Evolutionary conservation across 2,329 filamentous ascomycete species (phyloP), one percentile per base, ranked within the genome.

Genomic region (Eurotiales sp.): DNA sequence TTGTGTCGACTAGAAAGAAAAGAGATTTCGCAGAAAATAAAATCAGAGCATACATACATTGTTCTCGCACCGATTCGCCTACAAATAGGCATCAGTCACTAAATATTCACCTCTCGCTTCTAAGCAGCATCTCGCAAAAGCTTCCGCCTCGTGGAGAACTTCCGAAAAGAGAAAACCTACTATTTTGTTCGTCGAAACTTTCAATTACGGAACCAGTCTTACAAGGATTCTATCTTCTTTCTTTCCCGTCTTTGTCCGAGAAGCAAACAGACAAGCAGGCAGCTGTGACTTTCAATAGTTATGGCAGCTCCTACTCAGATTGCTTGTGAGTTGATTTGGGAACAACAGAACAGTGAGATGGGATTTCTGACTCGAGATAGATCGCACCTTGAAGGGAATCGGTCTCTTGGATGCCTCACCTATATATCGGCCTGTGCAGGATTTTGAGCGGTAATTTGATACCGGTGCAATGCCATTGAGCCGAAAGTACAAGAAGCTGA

Each of bases 381-480:
- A 88, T 81, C 90, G 93, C 77, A 96, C 93, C 73, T 87, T 91
- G 75, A 97, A 96, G 84, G 86, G 85, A 72, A 91, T 99, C 77
- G 91, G 91, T 66, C 80, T 97, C 73, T 84, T 95, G 75, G 88
- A 97, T 77, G 90, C 90, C 65, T 88, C 85, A 61, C 93, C 93
- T 56, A 82, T 86, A 67, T 99, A 99, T 76, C 82, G 88, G 72
- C 77, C 86, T 67, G 81, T 97, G 66, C 77, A 88, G 66, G 92
- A 87, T 64, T 96, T 97, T 65, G 69, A 71, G 54, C 78, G 69
- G 81, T 84, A 71, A 42, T 64, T 32, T 40, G 14, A 43, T 46
- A 40, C 8, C 37, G n/a, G 21, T 37, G 21, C 15, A 12, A 37
- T 19, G 5, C 10, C 5, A 36, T 21, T 11, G 4, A 12, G 34